These are phyloP conservation scores for Cadophora sp. DNA, from an alignment of 2,329 filamentous ascomycete genomes.

Conservation along the genomic window DNA sequence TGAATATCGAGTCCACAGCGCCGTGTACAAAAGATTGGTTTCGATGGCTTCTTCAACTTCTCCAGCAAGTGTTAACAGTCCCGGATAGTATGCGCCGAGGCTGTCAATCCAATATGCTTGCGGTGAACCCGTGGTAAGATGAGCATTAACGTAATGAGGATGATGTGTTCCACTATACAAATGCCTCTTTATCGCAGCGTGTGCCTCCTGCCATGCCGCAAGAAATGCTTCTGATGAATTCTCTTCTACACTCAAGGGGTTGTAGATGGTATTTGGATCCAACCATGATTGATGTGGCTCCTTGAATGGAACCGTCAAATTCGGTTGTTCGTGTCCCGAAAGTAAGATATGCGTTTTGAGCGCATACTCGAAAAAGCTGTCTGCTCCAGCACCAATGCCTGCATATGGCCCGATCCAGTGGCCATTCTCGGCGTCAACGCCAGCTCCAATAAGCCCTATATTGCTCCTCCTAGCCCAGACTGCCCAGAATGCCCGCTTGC, in stretches of 20 bases:
- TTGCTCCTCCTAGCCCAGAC: constrained; percentile 90
- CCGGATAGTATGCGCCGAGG: constrained; percentile 92
- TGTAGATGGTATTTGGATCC: constrained; percentile 68
- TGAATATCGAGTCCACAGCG: constrained; percentile 93
- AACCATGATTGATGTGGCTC: constrained; percentile 52
- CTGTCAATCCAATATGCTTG: constrained; percentile 96
- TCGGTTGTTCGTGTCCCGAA: constrained; percentile 72
- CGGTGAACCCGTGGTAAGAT: constrained; percentile 85
- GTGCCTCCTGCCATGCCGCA: constrained; percentile 82
- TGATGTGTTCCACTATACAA: constrained; percentile 86
- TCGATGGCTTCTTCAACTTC: constrained; percentile 91
- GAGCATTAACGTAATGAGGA: constrained; percentile 91
- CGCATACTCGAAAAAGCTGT: constrained; percentile 99
- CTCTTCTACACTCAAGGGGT: constrained; percentile 65
- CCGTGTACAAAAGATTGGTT: constrained; percentile 88
- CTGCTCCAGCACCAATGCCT: constrained; percentile 95
- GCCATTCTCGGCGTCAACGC: constrained; percentile 90
- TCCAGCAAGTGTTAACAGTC: constrained; percentile 83
- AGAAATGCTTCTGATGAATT: constrained; percentile 82
- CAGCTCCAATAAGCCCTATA: constrained; percentile 87
- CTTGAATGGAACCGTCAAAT: constrained; percentile 46
- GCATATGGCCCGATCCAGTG: constrained; percentile 88
- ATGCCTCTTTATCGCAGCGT: constrained; percentile 87
- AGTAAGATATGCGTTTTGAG: constrained; percentile 92
- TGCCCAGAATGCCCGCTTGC: constrained; percentile 94